Percentiles rank a stretch among this genome's conserved stretches.
Conservation (phyloP, 306 rosid genomes). For the Acacia melanoxylon region DNA sequence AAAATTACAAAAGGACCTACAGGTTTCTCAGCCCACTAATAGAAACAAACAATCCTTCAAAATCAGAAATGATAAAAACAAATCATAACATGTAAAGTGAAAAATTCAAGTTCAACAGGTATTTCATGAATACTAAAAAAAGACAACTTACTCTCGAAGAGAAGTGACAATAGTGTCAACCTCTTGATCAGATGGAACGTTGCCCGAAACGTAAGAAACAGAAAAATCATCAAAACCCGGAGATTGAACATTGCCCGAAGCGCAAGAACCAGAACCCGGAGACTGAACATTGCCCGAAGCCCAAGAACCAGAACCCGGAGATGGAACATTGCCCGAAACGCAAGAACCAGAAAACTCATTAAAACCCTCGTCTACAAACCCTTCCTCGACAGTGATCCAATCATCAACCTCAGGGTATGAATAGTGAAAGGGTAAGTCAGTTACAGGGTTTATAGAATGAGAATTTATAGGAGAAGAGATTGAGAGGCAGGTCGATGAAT, state of each 20-base stretch:
- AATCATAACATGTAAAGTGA: neutral
- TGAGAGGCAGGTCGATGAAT: constrained; percentile 6
- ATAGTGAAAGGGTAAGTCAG: neutral
- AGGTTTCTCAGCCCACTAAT: too few species aligned
- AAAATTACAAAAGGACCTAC: too few species aligned
- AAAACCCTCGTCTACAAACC: neutral
- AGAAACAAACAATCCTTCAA: neutral
- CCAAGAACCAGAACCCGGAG: neutral
- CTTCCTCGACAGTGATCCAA: constrained; percentile 33
- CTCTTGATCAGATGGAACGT: constrained; percentile 36
- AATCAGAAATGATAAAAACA: neutral
- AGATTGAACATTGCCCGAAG: constrained; percentile 27
- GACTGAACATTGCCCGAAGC: constrained; percentile 28
- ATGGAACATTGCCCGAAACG: constrained; percentile 23
- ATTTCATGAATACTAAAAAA: neutral
- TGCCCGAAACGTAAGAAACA: neutral
- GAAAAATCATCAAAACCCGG: neutral
- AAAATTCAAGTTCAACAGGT: too few species aligned
- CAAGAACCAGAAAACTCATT: neutral
- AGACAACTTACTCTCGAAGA: constrained; percentile 24
- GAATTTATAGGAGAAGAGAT: neutral
- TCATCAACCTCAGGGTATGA: neutral
- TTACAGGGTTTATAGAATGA: neutral
- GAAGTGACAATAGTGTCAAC: constrained; percentile 31
- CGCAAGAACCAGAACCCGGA: neutral